Evolutionary conservation across 345 rosid species (phyloP).

Genomic region (Gynandropsis gynandra): DNA sequence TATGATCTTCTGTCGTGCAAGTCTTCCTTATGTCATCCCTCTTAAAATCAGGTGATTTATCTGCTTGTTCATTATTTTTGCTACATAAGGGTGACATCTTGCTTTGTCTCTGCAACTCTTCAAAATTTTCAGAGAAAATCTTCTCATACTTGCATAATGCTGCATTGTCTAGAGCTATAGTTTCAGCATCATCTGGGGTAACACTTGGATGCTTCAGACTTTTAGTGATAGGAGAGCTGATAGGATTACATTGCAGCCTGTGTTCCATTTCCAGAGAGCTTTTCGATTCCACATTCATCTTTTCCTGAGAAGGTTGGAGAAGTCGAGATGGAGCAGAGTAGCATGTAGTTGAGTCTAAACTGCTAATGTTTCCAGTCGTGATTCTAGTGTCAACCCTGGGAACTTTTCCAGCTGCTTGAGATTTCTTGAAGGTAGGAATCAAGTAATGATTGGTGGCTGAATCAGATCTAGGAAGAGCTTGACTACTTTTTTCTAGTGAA

Average conservation of each 20-base stretch:
- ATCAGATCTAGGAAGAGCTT: slow-evolving; percentile 30
- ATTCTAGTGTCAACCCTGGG: slow-evolving; percentile 19
- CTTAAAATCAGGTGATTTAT: slow-evolving; percentile 14
- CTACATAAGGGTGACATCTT: slow-evolving; percentile 19
- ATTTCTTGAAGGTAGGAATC: slow-evolving; percentile 31
- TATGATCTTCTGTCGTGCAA: slow-evolving; percentile 11
- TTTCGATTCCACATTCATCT: slow-evolving; percentile 22
- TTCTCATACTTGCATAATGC: slow-evolving; percentile 23
- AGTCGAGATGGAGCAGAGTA: slow-evolving; percentile 22
- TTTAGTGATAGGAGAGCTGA: slow-evolving; percentile 24
- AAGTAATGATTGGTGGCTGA: slow-evolving; percentile 24
- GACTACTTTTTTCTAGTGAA: slow-evolving; percentile 31
- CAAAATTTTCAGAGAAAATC: slow-evolving; percentile 21
- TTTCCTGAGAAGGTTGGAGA: slow-evolving; percentile 25
- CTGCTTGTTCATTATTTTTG: slow-evolving; percentile 18
- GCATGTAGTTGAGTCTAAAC: slow-evolving; percentile 19
- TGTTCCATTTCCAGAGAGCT: slow-evolving; percentile 23
- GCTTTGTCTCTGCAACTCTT: slow-evolving; percentile 21
- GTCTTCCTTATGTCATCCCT: slow-evolving; percentile 20
- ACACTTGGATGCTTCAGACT: slow-evolving; percentile 25
- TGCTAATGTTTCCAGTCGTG: slow-evolving; percentile 20
- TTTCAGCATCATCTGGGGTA: slow-evolving; percentile 23
- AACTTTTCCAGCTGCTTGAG: slow-evolving; percentile 25
- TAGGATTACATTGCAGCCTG: slow-evolving; percentile 18
- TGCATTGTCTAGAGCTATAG: slow-evolving; percentile 17